Evolutionary conservation across 345 rosid genomes (phyloP).

Genomic region (Rubroshorea leprosula): DNA sequence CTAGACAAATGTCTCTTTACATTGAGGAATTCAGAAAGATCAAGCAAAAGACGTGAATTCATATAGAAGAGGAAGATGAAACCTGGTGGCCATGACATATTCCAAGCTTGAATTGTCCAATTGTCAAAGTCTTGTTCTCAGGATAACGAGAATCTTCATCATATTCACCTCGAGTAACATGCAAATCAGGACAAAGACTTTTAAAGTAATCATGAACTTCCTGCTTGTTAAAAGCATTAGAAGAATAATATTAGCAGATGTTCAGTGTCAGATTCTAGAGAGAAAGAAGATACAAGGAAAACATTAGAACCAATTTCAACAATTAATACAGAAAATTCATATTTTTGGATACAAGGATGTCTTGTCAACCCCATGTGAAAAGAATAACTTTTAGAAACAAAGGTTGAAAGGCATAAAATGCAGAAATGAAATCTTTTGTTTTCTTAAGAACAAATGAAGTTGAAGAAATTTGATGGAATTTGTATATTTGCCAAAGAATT

Average conservation of each 20-base stretch:
- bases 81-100: constrained; percentile 98
- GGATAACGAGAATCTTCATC: constrained; percentile 83
- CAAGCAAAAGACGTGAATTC: neutral
- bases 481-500: too few relatives aligned
- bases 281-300: neutral
- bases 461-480: too few relatives aligned
- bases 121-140: constrained; percentile 77
- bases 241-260: neutral
- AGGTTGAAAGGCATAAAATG: neutral
- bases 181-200: constrained; percentile 86
- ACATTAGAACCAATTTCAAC: neutral
- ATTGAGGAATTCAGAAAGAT: too few relatives aligned
- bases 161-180: constrained; percentile 77
- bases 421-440: too few relatives aligned
- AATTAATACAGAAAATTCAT: neutral
- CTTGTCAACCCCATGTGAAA: neutral
- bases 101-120: constrained; percentile 94
- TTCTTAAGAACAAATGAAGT: too few relatives aligned
- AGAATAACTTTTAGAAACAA: neutral
- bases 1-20: neutral
- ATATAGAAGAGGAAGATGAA: constrained; percentile 3
- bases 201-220: constrained; percentile 94
- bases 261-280: neutral
- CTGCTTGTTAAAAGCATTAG: constrained; percentile 24
- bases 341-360: neutral